phyloP scores from a whole-genome alignment of 2,329 filamentous ascomycete genomes.

The Curvularia sp. region DNA sequence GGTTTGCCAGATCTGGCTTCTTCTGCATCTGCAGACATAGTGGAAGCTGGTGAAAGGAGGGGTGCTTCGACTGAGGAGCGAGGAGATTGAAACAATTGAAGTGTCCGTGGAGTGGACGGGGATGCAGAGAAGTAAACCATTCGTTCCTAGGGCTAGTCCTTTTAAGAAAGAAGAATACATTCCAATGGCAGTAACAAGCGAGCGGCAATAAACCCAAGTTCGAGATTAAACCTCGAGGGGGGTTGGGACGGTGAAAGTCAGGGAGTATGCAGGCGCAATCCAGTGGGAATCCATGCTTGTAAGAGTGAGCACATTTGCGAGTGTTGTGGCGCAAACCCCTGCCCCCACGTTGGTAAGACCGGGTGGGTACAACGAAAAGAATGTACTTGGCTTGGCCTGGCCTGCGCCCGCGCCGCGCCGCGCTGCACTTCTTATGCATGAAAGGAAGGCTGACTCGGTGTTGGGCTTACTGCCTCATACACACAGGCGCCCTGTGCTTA shows the following conservation, averaged over 20 bases:
- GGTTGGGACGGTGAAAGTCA: background rate
- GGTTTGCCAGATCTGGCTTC: background rate
- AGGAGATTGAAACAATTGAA: background rate
- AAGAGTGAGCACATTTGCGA: conserved; percentile 15
- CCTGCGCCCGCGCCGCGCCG: background rate
- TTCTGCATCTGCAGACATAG: background rate
- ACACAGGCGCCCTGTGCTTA: background rate
- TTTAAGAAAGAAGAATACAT: background rate
- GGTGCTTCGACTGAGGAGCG: background rate
- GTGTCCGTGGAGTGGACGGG: background rate
- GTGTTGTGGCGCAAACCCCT: conserved; percentile 3
- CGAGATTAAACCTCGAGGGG: background rate
- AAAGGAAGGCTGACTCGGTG: background rate
- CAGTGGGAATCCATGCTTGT: background rate
- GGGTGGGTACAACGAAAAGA: background rate
- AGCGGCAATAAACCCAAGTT: background rate
- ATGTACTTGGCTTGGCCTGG: background rate
- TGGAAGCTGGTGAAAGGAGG: background rate
- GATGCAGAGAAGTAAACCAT: background rate
- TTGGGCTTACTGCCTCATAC: background rate
- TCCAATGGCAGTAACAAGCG: background rate
- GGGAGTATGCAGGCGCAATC: background rate
- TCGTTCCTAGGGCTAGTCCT: too few species aligned
- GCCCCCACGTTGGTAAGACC: background rate
- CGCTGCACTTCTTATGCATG: background rate